Evolutionary conservation across 2,329 filamentous ascomycete genomes (phyloP).

Genomic region (Microcyclospora tardicrescens): DNA sequence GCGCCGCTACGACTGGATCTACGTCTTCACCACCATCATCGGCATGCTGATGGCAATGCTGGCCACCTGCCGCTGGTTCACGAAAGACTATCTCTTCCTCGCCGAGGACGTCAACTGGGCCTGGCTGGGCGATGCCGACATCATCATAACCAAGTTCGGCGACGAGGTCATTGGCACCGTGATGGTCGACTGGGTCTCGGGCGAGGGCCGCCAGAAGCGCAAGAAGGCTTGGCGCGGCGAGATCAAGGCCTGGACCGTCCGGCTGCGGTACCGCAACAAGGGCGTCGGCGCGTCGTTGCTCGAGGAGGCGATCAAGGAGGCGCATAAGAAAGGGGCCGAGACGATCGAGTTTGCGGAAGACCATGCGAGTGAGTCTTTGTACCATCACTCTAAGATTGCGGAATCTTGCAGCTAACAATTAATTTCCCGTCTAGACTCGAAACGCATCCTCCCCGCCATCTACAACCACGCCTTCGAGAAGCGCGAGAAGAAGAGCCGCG

Average conservation of each 20-base stretch:
- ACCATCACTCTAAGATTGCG: not conserved
- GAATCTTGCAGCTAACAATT: conserved; percentile 1
- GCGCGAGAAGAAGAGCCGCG: conserved; percentile 43
- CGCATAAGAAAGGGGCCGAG: conserved; percentile 54
- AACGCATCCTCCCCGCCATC: conserved; percentile 46
- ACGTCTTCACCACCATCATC: conserved; percentile 45
- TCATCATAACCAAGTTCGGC: conserved; percentile 54
- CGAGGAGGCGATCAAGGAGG: conserved; percentile 56
- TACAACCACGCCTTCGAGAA: conserved; percentile 51
- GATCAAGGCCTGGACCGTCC: conserved; percentile 72
- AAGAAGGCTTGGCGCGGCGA: conserved; percentile 51
- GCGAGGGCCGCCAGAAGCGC: conserved; percentile 28
- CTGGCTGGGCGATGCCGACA: conserved; percentile 42
- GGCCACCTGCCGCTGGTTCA: conserved; percentile 46
- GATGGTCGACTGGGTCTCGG: conserved; percentile 51
- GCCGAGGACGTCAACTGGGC: conserved; percentile 50
- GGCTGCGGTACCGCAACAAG: conserved; percentile 52
- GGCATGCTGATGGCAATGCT: conserved; percentile 53
- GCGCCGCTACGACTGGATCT: conserved; percentile 36
- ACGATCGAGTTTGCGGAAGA: conserved; percentile 61
- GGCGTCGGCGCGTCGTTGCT: conserved; percentile 63
- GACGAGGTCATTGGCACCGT: conserved; percentile 57
- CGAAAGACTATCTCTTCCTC: conserved; percentile 47
- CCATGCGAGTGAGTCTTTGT: conserved; percentile 54
- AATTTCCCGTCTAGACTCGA: conserved; percentile 25